Evolutionary conservation across 768 basidiomycete species (phyloP), one percentile per base, ranked within the genome.

Genomic region (Suillus decipiens): DNA sequence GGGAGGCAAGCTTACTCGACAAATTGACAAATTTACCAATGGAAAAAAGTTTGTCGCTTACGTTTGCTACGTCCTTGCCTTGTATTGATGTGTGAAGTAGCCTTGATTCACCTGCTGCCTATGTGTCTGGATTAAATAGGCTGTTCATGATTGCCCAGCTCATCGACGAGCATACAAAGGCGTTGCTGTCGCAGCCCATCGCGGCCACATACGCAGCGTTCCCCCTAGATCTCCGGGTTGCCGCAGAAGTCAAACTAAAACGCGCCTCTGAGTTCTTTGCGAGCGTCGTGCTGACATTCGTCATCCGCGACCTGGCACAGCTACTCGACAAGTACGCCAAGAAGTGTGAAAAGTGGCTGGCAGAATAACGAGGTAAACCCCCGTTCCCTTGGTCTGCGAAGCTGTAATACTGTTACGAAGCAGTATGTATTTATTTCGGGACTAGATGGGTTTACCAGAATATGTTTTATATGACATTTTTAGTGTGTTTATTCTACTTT

Each of bases 231-330:
- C 72, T 89, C 64, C 87, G 89, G 60, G 68, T 71, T 47, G 82
- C 85, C 11, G 82, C 89, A 62, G 93, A 95, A 71, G 79, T 83
- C 69, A 89, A 87, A 73, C 84, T 96, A 62, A 88, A 86, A 71
- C 89, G 90, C 66, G 83, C 87, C 39, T 93, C 92, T n/a, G 92
- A 96, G 71, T 96, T 96, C 74, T 96, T 96, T 69, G 91, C 91
- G 31, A 90, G 83, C 60, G 93, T 95, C 64, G 86, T 96, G 61
- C 81, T 95, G 65, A 91, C 91, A 19, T 95, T 96, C 73, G 93
- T 96, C 70, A 87, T 96, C 69, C 87, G 88, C 60, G 93, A 95
- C 74, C 81, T 95, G 66, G 91, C 92, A 47, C 87, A 89, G 70
- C 77, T 96, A 57, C 81, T 96, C 65, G 95, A 96, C 81, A 95